These are phyloP conservation scores for Aspergillus ibericus DNA, from an alignment of 2,329 filamentous ascomycete species.

Conservation along the genomic window DNA sequence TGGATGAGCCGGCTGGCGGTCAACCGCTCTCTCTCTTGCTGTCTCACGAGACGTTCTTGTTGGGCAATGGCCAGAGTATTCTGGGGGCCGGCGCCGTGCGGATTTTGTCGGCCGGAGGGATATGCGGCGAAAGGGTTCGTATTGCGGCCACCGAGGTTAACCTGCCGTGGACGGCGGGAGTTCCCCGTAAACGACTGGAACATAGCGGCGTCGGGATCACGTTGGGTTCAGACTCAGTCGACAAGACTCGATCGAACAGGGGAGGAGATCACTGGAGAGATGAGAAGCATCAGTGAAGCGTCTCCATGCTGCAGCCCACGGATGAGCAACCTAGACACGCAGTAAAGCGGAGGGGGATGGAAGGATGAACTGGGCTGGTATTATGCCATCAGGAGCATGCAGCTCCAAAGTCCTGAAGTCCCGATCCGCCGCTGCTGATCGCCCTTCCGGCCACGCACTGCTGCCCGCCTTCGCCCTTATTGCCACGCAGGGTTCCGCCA, in stretches of 20 bases:
- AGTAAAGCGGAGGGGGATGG: not conserved
- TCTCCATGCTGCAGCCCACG: slow-evolving; percentile 23
- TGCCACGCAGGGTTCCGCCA: not conserved
- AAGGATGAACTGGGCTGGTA: not conserved
- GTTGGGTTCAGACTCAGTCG: slow-evolving; percentile 9
- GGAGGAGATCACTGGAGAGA: slow-evolving; percentile 12
- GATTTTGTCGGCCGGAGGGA: slow-evolving; percentile 58
- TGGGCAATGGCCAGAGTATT: slow-evolving; percentile 82
- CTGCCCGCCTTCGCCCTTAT: not conserved
- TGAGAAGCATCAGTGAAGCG: slow-evolving; percentile 15
- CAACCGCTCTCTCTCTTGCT: slow-evolving; percentile 75
- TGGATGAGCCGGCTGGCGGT: slow-evolving; percentile 75
- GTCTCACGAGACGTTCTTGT: slow-evolving; percentile 76
- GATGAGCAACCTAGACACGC: slow-evolving; percentile 7
- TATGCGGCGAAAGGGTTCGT: slow-evolving; percentile 72
- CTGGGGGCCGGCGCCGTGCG: slow-evolving; percentile 63
- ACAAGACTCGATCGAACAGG: slow-evolving; percentile 4
- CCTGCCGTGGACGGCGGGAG: slow-evolving; percentile 81
- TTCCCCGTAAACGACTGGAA: slow-evolving; percentile 89
- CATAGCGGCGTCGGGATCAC: slow-evolving; percentile 55
- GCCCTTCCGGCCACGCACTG: slow-evolving; percentile 8
- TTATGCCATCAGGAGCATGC: not conserved
- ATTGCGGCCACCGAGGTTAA: slow-evolving; percentile 86
- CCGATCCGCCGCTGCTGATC: not conserved
- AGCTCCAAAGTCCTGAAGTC: not conserved